phyloP scores from a whole-genome alignment of 768 basidiomycete species.

The Leccinum barrowsii region DNA sequence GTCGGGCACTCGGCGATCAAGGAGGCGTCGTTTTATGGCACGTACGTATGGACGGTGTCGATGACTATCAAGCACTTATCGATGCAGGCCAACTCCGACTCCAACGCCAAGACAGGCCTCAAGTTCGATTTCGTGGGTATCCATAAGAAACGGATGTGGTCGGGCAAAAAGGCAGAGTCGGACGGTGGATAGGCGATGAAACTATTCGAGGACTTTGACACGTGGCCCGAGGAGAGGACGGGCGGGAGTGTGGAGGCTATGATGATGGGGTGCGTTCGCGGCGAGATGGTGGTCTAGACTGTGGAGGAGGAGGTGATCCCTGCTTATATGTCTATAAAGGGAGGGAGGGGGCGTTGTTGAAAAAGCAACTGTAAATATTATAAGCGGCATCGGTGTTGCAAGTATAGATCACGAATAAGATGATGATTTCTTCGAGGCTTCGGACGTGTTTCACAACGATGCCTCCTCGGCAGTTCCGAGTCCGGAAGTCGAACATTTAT shows the following conservation, averaged over 20 bases:
- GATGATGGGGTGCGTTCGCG: slow-evolving; percentile 69
- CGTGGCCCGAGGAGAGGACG: slow-evolving; percentile 64
- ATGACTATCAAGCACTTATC: slow-evolving; percentile 59
- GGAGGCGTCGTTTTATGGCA: slow-evolving; percentile 65
- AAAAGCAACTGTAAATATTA: too few relatives aligned
- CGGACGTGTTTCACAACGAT: background rate
- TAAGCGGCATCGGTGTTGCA: background rate
- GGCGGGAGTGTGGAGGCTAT: slow-evolving; percentile 64
- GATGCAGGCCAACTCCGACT: background rate
- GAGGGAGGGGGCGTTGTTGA: too few relatives aligned
- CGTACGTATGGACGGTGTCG: slow-evolving; percentile 68
- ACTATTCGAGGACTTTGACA: slow-evolving; percentile 72
- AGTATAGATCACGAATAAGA: background rate
- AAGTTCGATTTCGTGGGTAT: slow-evolving; percentile 76
- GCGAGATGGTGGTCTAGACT: slow-evolving; percentile 43
- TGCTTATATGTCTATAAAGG: too few relatives aligned
- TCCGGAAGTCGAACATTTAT: too few relatives aligned
- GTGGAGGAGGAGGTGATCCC: too few relatives aligned
- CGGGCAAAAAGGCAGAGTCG: slow-evolving; percentile 53
- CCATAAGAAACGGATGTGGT: slow-evolving; percentile 83
- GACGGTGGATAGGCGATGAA: slow-evolving; percentile 59
- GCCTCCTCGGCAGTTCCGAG: too few relatives aligned
- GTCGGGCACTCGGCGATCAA: too few relatives aligned
- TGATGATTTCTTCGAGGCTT: background rate
- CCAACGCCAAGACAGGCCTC: slow-evolving; percentile 28